Percentiles rank a stretch among this genome's conserved stretches.
phyloP scores from a whole-genome alignment of 345 rosid species.

The Cardamine resedifolia region DNA sequence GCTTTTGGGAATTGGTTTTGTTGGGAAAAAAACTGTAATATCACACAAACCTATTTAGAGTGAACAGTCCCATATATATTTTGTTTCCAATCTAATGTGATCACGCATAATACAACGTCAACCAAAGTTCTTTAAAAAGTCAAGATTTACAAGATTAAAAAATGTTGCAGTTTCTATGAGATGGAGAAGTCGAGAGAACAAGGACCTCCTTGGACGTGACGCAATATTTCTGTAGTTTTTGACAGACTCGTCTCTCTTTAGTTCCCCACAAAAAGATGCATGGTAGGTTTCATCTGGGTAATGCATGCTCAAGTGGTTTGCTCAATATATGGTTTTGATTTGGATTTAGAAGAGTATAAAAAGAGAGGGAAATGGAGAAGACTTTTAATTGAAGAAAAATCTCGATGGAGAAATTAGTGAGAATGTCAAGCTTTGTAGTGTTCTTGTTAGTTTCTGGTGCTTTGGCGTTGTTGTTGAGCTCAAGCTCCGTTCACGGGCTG shows the following conservation, averaged over 20 bases:
- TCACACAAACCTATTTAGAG: too few relatives aligned
- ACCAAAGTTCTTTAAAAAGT: too few relatives aligned
- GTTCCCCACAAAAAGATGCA: neutral
- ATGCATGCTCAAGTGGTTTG: conserved; percentile 24
- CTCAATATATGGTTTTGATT: neutral
- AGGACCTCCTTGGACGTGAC: neutral
- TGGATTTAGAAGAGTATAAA: conserved; percentile 8
- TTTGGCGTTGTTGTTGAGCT: conserved; percentile 12
- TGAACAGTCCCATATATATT: too few relatives aligned
- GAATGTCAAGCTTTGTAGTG: conserved; percentile 17
- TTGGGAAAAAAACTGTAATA: too few relatives aligned
- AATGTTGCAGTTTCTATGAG: too few relatives aligned
- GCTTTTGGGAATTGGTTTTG: too few relatives aligned
- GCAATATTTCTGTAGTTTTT: neutral
- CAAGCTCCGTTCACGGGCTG: conserved; percentile 22
- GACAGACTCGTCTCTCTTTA: neutral
- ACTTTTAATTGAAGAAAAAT: neutral
- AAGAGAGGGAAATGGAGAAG: neutral
- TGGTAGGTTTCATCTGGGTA: conserved; percentile 30
- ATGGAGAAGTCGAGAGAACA: neutral
- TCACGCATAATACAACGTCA: too few relatives aligned
- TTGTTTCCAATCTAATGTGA: too few relatives aligned
- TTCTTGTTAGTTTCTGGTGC: conserved; percentile 14
- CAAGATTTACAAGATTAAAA: too few relatives aligned
- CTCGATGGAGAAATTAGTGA: conserved; percentile 22